Evolutionary conservation across 1,139 yeast genomes (phyloP).

Genomic region (Waltiozyma sp.): DNA sequence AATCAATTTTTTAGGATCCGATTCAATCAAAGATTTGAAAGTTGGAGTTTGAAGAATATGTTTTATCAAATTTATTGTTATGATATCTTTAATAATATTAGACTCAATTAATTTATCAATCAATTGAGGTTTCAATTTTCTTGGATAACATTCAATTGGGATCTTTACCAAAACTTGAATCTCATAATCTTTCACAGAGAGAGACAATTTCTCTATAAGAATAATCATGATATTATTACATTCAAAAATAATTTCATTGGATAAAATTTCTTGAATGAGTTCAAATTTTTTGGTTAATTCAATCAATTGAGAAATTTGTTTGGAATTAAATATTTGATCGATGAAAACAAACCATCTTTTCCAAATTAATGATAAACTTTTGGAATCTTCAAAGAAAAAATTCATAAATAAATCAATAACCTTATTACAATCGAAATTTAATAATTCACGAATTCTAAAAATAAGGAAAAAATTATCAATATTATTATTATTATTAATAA

Average conservation of each 20-base stretch:
- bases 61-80: slow-evolving; percentile 15
- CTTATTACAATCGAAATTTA: slow-evolving; percentile 18
- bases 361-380: slow-evolving; percentile 19
- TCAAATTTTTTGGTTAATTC: slow-evolving; percentile 13
- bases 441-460: slow-evolving; percentile 40
- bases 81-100: neutral
- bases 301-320: slow-evolving; percentile 10
- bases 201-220: slow-evolving; percentile 14
- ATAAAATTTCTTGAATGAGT: slow-evolving; percentile 13
- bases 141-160: slow-evolving; percentile 43
- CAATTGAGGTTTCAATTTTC: slow-evolving; percentile 27
- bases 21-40: slow-evolving; percentile 39
- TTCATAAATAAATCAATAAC: slow-evolving; percentile 22
- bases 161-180: slow-evolving; percentile 19
- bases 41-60: slow-evolving; percentile 39
- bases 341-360: slow-evolving; percentile 48
- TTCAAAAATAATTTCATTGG: slow-evolving; percentile 28
- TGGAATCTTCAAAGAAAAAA: no score
- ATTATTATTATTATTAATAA: no score
- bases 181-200: slow-evolving; percentile 2
- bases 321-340: slow-evolving; percentile 23
- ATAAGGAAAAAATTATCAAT: slow-evolving; percentile 30
- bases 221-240: slow-evolving; percentile 26
- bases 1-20: slow-evolving; percentile 23
- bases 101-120: slow-evolving; percentile 25